phyloP scores from a whole-genome alignment of 129 eudicot species.

The Flaveria ramosissima region DNA sequence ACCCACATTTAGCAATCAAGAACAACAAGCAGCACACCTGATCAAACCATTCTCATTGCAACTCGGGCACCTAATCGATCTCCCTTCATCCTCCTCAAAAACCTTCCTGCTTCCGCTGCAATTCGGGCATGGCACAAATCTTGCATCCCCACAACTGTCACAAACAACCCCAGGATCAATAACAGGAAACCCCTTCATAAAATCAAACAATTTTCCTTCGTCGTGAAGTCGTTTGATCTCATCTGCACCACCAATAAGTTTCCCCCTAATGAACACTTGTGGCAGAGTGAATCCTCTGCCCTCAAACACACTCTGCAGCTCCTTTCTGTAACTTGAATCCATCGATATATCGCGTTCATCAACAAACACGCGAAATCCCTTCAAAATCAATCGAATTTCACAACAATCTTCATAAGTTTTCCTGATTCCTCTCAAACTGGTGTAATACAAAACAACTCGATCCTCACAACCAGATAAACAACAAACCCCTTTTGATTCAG shows the following conservation, averaged over 20 bases:
- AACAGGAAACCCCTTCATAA: slow-evolving; percentile 62
- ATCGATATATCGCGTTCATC: slow-evolving; percentile 94
- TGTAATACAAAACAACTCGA: slow-evolving; percentile 72
- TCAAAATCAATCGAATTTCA: slow-evolving; percentile 65
- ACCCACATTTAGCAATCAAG: slow-evolving; percentile 39
- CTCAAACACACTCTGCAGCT: slow-evolving; percentile 61
- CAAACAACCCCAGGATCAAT: slow-evolving; percentile 58
- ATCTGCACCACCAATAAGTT: slow-evolving; percentile 73
- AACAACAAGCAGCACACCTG: slow-evolving; percentile 73
- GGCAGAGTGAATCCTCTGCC: slow-evolving; percentile 74
- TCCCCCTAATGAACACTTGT: slow-evolving; percentile 69
- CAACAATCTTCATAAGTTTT: slow-evolving; percentile 90
- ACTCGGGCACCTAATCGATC: slow-evolving; percentile 54
- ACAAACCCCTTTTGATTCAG: slow-evolving; percentile 15
- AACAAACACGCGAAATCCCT: slow-evolving; percentile 70
- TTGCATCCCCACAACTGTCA: slow-evolving; percentile 80
- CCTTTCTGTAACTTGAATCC: slow-evolving; percentile 77
- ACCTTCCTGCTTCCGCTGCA: slow-evolving; percentile 91
- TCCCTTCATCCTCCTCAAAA: slow-evolving; percentile 70
- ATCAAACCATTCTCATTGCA: slow-evolving; percentile 96
- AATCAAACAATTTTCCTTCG: slow-evolving; percentile 59
- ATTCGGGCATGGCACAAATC: slow-evolving; percentile 74
- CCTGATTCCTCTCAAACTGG: slow-evolving; percentile 90
- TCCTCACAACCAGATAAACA: slow-evolving; percentile 53
- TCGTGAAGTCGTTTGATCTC: slow-evolving; percentile 83